Percentiles rank a stretch among this genome's conserved stretches.
Conservation (phyloP, 495 filamentous ascomycete genomes). For the Hypoxylon fragiforme region DNA sequence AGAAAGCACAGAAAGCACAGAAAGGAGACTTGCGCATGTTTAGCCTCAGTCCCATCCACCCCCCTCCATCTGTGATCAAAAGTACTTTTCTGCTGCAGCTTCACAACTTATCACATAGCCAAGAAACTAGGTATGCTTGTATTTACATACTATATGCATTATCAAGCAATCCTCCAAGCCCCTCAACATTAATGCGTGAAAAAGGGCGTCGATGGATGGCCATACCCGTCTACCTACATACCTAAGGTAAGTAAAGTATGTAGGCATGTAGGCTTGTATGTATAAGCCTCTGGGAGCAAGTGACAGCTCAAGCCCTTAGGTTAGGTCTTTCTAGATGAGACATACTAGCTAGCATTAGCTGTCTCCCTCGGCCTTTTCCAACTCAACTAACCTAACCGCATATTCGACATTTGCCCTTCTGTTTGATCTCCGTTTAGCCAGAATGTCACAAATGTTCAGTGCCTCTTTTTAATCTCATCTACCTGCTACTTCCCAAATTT, state of each 20-base stretch:
- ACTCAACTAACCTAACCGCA: conserved; percentile 20
- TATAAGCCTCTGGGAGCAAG: neutral
- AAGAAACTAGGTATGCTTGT: conserved; percentile 9
- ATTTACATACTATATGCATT: conserved; percentile 5
- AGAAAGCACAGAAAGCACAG: no score
- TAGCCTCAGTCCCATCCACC: conserved; percentile 27
- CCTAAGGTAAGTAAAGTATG: no score
- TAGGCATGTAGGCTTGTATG: neutral
- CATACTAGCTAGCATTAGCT: neutral
- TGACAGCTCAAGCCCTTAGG: conserved; percentile 8
- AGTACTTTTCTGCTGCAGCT: neutral
- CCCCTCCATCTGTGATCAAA: conserved; percentile 15
- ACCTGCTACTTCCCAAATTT: conserved; percentile 37
- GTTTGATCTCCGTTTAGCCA: conserved; percentile 57
- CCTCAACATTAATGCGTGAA: conserved; percentile 18
- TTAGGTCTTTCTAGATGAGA: no score
- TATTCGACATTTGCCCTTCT: conserved; percentile 21
- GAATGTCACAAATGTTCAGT: conserved; percentile 36
- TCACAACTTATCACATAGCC: conserved; percentile 18
- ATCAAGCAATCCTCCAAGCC: neutral
- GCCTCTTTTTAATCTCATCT: conserved; percentile 22
- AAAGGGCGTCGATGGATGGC: no score
- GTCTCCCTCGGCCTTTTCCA: conserved; percentile 15
- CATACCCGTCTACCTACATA: no score
- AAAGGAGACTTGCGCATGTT: conserved; percentile 16